These are phyloP conservation scores for Trichophyton verrucosum DNA, from an alignment of 2,329 filamentous ascomycete species.

Conservation along the genomic window DNA sequence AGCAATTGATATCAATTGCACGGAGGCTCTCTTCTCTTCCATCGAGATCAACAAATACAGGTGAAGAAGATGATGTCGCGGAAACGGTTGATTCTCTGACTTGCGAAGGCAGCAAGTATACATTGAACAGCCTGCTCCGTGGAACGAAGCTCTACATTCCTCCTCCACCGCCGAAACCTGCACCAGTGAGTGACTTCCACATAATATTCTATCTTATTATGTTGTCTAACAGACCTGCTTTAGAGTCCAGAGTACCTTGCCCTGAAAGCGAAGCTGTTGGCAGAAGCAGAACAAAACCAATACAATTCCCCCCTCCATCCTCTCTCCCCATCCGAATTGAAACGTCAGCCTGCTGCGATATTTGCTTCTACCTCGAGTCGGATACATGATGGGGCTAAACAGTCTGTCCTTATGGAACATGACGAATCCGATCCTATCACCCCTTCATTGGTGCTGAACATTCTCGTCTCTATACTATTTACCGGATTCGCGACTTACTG, in stretches of 20 bases:
- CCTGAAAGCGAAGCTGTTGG: conserved; percentile 73
- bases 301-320: conserved; percentile 73
- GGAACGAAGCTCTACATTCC: conserved; percentile 62
- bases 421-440: conserved; percentile 36
- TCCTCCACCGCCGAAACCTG: conserved; percentile 67
- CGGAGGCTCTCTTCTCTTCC: conserved; percentile 17
- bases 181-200: conserved; percentile 47
- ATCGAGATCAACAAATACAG: background rate
- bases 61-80: conserved; percentile 18
- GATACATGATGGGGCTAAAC: conserved; percentile 22
- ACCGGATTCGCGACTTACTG: conserved; percentile 38
- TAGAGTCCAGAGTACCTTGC: conserved; percentile 73
- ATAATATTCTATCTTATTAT: background rate
- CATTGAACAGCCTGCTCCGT: conserved; percentile 57
- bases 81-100: background rate
- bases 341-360: conserved; percentile 25
- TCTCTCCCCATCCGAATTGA: conserved; percentile 29
- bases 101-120: conserved; percentile 24
- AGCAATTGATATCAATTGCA: conserved; percentile 28
- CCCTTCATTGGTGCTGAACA: conserved; percentile 65
- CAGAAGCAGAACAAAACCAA: conserved; percentile 65
- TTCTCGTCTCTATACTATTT: conserved; percentile 72
- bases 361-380: conserved; percentile 43
- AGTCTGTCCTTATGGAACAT: conserved; percentile 21
- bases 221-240: conserved; percentile 6